Evolutionary conservation across 495 filamentous ascomycete genomes (phyloP).

Genomic region (Lentithecium fluviatile): DNA sequence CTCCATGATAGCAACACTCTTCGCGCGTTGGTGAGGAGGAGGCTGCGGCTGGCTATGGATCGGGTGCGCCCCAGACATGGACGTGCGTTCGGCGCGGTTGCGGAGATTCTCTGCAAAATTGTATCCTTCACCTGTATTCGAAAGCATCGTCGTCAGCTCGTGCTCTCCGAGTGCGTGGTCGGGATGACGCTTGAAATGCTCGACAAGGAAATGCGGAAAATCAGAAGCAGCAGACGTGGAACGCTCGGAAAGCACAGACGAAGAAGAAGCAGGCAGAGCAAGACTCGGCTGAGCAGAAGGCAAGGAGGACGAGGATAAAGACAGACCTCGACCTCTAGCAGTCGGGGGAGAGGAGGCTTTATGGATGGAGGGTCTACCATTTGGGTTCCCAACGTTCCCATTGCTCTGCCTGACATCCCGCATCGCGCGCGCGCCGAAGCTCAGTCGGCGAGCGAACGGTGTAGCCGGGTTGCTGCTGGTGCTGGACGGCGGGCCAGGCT

Average conservation of each 20-base stretch:
- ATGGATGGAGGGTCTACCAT: constrained; percentile 42
- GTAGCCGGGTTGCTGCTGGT: constrained; percentile 52
- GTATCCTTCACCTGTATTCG: constrained; percentile 78
- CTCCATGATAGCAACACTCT: constrained; percentile 69
- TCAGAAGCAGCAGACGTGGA: constrained; percentile 34
- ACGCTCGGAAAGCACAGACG: constrained; percentile 47
- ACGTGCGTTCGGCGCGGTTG: constrained; percentile 78
- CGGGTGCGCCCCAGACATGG: constrained; percentile 50
- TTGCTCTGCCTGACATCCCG: constrained; percentile 59
- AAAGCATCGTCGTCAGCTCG: constrained; percentile 58
- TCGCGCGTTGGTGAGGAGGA: constrained; percentile 51
- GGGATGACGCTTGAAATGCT: constrained; percentile 30
- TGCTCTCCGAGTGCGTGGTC: constrained; percentile 45
- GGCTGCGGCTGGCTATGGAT: constrained; percentile 36
- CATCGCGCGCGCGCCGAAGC: constrained; percentile 85
- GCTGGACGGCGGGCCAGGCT: constrained; percentile 49
- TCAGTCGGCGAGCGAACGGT: constrained; percentile 82
- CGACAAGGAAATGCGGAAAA: constrained; percentile 14
- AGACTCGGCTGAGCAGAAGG: constrained; percentile 20
- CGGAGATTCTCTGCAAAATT: constrained; percentile 95
- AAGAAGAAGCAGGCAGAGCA: constrained; percentile 39
- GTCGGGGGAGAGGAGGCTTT: constrained; percentile 47
- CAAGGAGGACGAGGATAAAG: constrained; percentile 32
- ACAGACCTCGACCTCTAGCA: constrained; percentile 52
- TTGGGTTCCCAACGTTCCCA: constrained; percentile 39